Evolutionary conservation across 768 basidiomycete genomes (phyloP), one percentile per base, ranked within the genome.

Genomic region (Tulasnella sp.): DNA sequence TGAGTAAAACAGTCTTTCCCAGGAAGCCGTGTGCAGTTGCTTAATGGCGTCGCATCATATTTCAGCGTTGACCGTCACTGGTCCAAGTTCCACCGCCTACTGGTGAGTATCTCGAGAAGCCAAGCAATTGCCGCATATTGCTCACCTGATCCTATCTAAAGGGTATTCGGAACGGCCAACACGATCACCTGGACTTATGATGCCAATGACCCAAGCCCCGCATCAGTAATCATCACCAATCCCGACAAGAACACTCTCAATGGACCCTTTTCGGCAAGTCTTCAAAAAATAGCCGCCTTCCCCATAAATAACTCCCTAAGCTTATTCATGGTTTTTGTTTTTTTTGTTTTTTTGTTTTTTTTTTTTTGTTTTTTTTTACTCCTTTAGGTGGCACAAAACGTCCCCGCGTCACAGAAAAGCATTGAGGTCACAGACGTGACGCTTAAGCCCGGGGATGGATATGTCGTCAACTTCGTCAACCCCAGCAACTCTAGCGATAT

Each of bases 401-500:
- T 74, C 19, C 65, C 70, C 49, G 58, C 70, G 8, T 68, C 70
- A 3, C 51, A 64, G 8, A 50, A 50, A 17, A 32, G 38, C 19
- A 56, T 47, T 50, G 64, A 58, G 4, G 66, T 71, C 4, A 75
- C 74, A 50, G 67, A 72, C 59, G 74, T 75, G 49, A 74, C 74
- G 2, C 66, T 67, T 10, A 34, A 45, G 9, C 43, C 58, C 38
- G 65, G 32, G n/a, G 2, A 38, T 47, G 65, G 65, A 47, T 76
- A 74, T 64, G 61, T 64, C 51, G 71, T 76, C 49, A 64, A 66
- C 55, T 75, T 75, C 61, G 67, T 72, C 45, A 72, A 71, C 65
- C 65, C 70, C 17, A 48, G 53, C 21, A 73, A 75, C 64, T 5
- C n/a, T 17, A 63, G 65, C 21, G 63, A 88, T 82, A 60, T 87